Evolutionary conservation across 768 basidiomycete genomes (phyloP), one percentile per base, ranked within the genome.

Genomic region (Daedaleopsis sinensis): DNA sequence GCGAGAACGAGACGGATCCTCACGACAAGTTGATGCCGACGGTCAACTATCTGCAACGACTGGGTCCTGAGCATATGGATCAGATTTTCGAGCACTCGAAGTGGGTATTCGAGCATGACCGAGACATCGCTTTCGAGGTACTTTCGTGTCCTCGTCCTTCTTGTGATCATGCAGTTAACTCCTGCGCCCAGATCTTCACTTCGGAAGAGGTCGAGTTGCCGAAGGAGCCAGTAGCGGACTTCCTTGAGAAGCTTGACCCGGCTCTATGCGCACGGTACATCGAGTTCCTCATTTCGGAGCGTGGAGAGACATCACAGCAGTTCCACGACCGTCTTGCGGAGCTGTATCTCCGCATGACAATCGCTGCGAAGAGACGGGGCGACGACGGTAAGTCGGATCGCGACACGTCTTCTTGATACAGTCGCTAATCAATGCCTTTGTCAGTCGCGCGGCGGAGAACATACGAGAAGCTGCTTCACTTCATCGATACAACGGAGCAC

Each of bases 151-250:
- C 57, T 21, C 0, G 10, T n/a, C 59, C 2, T 48, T 16, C 6
- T 35, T 6, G 4, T n/a, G 2, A 19, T 13, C 39, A 49, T 53
- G 13, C 10, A 2, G 18, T 24, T 24, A 1, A 53, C 32, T 3
- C 39, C 11, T 44, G 49, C 52, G 13, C 12, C 2, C 66, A 97
- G 94, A 93, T 99, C 44, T 99, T 98, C 70, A 94, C 89, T 2
- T 94, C 96, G 0, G 96, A 98, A 69, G 95, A 98, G 59, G 91
- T 91, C 8, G 94, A 96, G 60, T 82, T 98, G 18, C 95, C 97
- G 21, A 84, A 88, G 2, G 79, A 82, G 36, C 80, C 80, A 0
- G 93, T 97, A 4, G 86, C 89, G 12, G 82, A 88, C 59, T 94
- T 88, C 72, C 82, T 99, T 23, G 90, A 94, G 63, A 78, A 77